A percentile compares a stretch with the other conserved stretches of the same genome.
phyloP scores from a whole-genome alignment of 208 protist species.

The Trypanosoma avium region DNA sequence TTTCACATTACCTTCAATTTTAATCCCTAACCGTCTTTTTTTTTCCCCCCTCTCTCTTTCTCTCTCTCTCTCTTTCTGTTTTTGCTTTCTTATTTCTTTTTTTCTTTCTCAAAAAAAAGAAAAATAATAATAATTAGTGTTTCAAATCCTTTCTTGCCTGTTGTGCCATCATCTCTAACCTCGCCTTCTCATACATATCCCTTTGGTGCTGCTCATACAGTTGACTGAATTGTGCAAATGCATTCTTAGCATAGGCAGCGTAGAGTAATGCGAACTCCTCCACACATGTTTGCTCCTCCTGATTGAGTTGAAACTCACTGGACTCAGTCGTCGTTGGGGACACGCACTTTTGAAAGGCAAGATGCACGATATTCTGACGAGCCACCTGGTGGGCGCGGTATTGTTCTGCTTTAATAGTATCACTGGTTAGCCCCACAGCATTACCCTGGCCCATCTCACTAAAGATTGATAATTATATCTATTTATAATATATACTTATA shows the following conservation, averaged over 20 bases:
- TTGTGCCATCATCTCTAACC: slow-evolving; percentile 59
- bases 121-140: too few species aligned
- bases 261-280: slow-evolving; percentile 85
- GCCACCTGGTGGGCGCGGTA: slow-evolving; percentile 63
- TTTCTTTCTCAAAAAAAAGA: too few species aligned
- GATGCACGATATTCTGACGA: slow-evolving; percentile 54
- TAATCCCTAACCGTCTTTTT: too few species aligned
- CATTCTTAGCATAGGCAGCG: slow-evolving; percentile 55
- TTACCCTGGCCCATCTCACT: slow-evolving; percentile 64
- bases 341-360: slow-evolving; percentile 80
- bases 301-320: slow-evolving; percentile 35
- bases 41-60: neutral
- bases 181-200: slow-evolving; percentile 64
- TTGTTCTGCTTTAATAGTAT: slow-evolving; percentile 77
- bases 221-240: slow-evolving; percentile 59
- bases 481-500: neutral
- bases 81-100: slow-evolving; percentile 1
- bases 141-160: slow-evolving; percentile 64
- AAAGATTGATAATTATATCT: neutral
- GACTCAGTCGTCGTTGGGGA: slow-evolving; percentile 47
- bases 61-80: neutral
- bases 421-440: slow-evolving; percentile 42
- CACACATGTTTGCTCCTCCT: slow-evolving; percentile 75
- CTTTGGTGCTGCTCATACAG: slow-evolving; percentile 79
- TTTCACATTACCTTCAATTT: too few species aligned